A percentile compares a stretch with the other conserved stretches of the same genome.
Evolutionary conservation across 2,329 filamentous ascomycete genomes (phyloP).

Genomic region (Gremmenia infestans): DNA sequence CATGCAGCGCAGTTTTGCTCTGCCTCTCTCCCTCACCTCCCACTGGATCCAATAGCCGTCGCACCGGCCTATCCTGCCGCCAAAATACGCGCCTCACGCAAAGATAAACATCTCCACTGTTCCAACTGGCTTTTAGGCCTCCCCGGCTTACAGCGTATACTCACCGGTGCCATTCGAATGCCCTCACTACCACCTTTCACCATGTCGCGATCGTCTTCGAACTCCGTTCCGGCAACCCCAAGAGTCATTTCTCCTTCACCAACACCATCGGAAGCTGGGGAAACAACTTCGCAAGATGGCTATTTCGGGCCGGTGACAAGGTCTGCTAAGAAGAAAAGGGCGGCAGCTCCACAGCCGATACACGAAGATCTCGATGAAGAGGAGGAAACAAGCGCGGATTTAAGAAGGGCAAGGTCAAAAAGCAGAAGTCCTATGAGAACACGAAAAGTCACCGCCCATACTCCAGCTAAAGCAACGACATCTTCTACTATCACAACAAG

Average conservation of each 20-base stretch:
- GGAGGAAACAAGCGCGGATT: slow-evolving; percentile 22
- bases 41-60: slow-evolving; percentile 51
- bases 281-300: slow-evolving; percentile 46
- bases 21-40: slow-evolving; percentile 48
- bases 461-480: slow-evolving; percentile 42
- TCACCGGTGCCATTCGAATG: slow-evolving; percentile 52
- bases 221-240: slow-evolving; percentile 68
- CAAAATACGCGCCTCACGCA: slow-evolving; percentile 40
- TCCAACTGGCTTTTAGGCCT: slow-evolving; percentile 44
- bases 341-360: slow-evolving; percentile 54
- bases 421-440: slow-evolving; percentile 33
- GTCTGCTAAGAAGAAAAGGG: slow-evolving; percentile 60
- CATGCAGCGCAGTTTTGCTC: slow-evolving; percentile 56
- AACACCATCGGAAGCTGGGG: slow-evolving; percentile 56
- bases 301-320: slow-evolving; percentile 74
- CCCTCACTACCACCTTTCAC: slow-evolving; percentile 57
- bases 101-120: slow-evolving; percentile 47
- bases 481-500: slow-evolving; percentile 31
- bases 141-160: slow-evolving; percentile 42
- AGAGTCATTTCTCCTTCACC: slow-evolving; percentile 89
- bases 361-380: slow-evolving; percentile 51
- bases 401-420: slow-evolving; percentile 29
- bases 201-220: slow-evolving; percentile 28
- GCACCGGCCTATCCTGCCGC: slow-evolving; percentile 23
- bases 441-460: slow-evolving; percentile 49